phyloP scores from a whole-genome alignment of 306 rosid genomes.

The Gastrolobium villosum region DNA sequence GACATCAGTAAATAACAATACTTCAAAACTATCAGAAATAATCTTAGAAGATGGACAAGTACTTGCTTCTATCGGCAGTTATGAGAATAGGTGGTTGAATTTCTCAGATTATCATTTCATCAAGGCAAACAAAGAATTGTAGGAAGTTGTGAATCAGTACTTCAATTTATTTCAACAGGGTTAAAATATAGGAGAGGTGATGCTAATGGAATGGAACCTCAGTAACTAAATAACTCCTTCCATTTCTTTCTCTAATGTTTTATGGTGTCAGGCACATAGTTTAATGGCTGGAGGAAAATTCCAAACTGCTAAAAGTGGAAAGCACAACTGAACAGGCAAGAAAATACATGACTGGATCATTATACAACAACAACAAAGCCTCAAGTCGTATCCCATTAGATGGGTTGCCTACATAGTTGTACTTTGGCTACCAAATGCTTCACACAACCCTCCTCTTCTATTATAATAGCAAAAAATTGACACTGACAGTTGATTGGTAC shows the following conservation, averaged over 20 bases:
- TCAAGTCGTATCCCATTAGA: background rate
- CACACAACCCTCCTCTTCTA: background rate
- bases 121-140: slow-evolving; percentile 30
- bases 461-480: slow-evolving; percentile 18
- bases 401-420: background rate
- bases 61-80: slow-evolving; percentile 27
- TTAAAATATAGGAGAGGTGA: slow-evolving; percentile 9
- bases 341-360: slow-evolving; percentile 25
- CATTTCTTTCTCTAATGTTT: background rate
- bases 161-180: slow-evolving; percentile 27
- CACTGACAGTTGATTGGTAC: background rate
- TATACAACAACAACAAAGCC: background rate
- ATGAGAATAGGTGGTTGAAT: background rate
- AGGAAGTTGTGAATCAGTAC: slow-evolving; percentile 12
- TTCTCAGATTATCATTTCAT: slow-evolving; percentile 11
- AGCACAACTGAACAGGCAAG: background rate
- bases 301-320: slow-evolving; percentile 24
- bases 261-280: slow-evolving; percentile 17
- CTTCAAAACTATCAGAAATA: slow-evolving; percentile 5
- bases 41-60: slow-evolving; percentile 11
- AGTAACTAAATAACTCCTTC: slow-evolving; percentile 24
- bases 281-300: slow-evolving; percentile 15
- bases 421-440: background rate
- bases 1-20: background rate
- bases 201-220: slow-evolving; percentile 34